Evolutionary conservation across 192 early-diverging fungal genomes (phyloP).

Genomic region (Neocallimastix lanati): DNA sequence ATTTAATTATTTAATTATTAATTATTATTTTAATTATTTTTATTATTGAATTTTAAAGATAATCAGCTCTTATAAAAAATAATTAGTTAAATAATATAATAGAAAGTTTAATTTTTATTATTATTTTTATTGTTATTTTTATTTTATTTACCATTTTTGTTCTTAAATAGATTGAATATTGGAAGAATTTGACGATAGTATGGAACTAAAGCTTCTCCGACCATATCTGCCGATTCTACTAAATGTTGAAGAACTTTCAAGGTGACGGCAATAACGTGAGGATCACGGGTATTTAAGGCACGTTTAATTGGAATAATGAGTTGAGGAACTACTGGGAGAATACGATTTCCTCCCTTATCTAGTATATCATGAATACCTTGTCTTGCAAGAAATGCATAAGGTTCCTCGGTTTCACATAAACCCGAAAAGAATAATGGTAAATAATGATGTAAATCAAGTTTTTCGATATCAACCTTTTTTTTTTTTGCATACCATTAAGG

Average conservation of each 20-base stretch:
- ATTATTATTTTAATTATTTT: no score
- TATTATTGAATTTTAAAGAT: no score
- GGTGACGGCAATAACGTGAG: constrained; percentile 39
- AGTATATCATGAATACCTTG: constrained; percentile 43
- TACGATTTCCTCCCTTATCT: constrained; percentile 39
- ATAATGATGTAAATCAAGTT: constrained; percentile 46
- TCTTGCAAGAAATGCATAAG: constrained; percentile 37
- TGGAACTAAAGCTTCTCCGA: constrained; percentile 40
- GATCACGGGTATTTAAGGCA: constrained; percentile 47
- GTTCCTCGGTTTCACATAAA: constrained; percentile 42
- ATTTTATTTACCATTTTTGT: constrained; percentile 28
- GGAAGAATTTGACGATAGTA: constrained; percentile 45
- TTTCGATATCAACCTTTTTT: constrained; percentile 37
- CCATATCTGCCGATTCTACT: constrained; percentile 43
- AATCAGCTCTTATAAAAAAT: no score
- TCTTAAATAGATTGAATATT: constrained; percentile 44
- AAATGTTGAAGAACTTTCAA: constrained; percentile 40
- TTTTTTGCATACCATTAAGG: no score
- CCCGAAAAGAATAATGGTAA: constrained; percentile 44
- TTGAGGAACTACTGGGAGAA: constrained; percentile 41
- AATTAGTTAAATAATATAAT: no score
- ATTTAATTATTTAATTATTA: no score
- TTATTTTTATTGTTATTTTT: not conserved
- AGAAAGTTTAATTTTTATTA: no score
- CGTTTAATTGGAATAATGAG: constrained; percentile 47